A percentile compares a stretch with the other conserved stretches of the same genome.
Evolutionary conservation across 1,284 basidiomycete genomes (phyloP).

Genomic region (Lentinula novae-zelandiae): DNA sequence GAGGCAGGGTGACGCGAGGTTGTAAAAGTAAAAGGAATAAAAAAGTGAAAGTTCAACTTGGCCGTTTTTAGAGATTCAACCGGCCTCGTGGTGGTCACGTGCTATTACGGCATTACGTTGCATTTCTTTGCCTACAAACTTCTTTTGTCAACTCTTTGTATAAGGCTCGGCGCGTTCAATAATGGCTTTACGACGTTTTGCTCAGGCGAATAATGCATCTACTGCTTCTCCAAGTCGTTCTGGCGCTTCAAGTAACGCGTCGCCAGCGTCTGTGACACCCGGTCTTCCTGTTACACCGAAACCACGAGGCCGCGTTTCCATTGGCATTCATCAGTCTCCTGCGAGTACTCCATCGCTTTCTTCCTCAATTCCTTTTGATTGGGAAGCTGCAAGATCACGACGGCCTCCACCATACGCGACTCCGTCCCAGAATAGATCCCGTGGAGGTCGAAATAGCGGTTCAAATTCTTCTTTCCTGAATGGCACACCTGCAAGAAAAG

Average conservation of each 20-base stretch:
- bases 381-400: slow-evolving; percentile 69
- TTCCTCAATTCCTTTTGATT: slow-evolving; percentile 73
- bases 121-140: neutral
- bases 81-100: slow-evolving; percentile 12
- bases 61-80: slow-evolving; percentile 28
- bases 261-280: slow-evolving; percentile 18
- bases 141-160: neutral
- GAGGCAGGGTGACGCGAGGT: slow-evolving; percentile 15
- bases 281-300: slow-evolving; percentile 35
- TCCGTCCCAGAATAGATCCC: slow-evolving; percentile 40
- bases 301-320: slow-evolving; percentile 34
- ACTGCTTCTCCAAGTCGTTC: slow-evolving; percentile 34
- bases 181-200: slow-evolving; percentile 55
- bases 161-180: neutral
- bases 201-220: slow-evolving; percentile 45
- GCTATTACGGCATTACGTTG: neutral
- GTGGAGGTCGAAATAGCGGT: slow-evolving; percentile 39
- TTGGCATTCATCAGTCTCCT: slow-evolving; percentile 47
- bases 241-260: slow-evolving; percentile 16
- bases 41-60: slow-evolving; percentile 19
- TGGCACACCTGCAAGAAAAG: slow-evolving; percentile 34
- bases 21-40: slow-evolving; percentile 20
- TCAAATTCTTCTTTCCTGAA: slow-evolving; percentile 26
- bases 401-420: slow-evolving; percentile 67
- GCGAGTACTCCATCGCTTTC: slow-evolving; percentile 65